Base-by-base conservation (phyloP, 2,329 filamentous ascomycete species). In the Zymoseptoria tritici region DNA sequence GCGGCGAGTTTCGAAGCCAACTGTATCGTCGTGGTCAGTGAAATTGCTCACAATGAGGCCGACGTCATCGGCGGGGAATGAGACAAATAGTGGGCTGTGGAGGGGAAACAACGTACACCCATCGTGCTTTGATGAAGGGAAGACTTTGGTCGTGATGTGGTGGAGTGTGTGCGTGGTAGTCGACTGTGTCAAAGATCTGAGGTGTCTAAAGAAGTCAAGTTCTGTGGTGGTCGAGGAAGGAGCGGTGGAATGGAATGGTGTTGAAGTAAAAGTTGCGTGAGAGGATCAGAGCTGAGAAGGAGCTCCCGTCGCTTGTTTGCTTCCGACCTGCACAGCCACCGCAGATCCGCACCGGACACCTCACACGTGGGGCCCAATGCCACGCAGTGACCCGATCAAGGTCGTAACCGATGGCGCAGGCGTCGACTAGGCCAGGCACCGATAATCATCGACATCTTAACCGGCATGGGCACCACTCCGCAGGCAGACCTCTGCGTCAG, bases 1-100 rank as follows among this genome's bases (percentile, higher is more conserved):
- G 77, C 78, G 49, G 77, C 77, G 68, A 80, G 75, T 67, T 80
- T 80, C 52, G 70, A 74, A 64, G 78, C 78, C 61, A 79, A 73
- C 77, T 78, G 65, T 22, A 29, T 51, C 11, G 29, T 42, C 51
- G 52, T 29, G 20, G 52, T 53, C 52, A 53, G 52, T 53, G 9
- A 29, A 22, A n/a, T 5, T 53, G 52, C 52, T 52, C 20, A 11
- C 9, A 19, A 24, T 31, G 52, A 22, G 22, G 52, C 20, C 52
- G 29, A 26, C 52, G 22, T 53, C 52, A 26, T 29, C 36, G 36
- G 36, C 36, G 36, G 36, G 36, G 36, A 46, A 46, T 46, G 36
- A 6, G 36, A 46, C 36, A 46, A 46, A 46, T 46, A 46, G 36
- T 46, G 36, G 36, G 52, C 50, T 24, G 20, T 24, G 50, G 9